phyloP scores from a whole-genome alignment of 2,329 filamentous ascomycete genomes.

The Beauveria asiatica region DNA sequence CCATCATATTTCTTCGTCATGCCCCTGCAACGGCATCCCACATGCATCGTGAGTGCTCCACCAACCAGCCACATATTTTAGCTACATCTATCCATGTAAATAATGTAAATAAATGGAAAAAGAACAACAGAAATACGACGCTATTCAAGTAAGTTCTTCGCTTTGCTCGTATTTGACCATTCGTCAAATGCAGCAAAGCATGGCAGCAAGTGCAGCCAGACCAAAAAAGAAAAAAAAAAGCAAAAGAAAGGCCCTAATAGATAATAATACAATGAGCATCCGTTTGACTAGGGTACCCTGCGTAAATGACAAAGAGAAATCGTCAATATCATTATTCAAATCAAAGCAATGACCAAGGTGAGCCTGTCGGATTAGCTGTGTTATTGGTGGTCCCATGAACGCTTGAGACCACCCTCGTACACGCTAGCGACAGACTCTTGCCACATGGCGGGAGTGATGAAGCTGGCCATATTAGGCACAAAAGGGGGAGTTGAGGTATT shows the following conservation, averaged over 20 bases:
- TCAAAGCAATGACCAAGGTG: not conserved
- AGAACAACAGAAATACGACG: not conserved
- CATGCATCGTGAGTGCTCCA: not conserved
- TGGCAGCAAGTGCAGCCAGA: not conserved
- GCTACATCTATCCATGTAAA: slow-evolving; percentile 1
- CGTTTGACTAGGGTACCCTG: not conserved
- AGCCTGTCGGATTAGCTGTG: slow-evolving; percentile 10
- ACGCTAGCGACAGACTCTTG: slow-evolving; percentile 63
- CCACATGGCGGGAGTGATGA: slow-evolving; percentile 66
- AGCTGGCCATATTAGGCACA: slow-evolving; percentile 42
- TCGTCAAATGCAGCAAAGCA: not conserved
- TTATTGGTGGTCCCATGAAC: slow-evolving; percentile 44
- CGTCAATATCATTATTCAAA: not conserved
- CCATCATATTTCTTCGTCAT: not conserved
- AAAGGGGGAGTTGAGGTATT: slow-evolving; percentile 38
- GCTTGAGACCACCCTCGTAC: slow-evolving; percentile 56
- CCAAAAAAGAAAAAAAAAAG: not conserved
- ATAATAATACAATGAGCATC: not conserved
- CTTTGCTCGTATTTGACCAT: not conserved
- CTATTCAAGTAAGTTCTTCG: not conserved
- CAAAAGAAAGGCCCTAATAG: not conserved
- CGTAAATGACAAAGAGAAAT: not conserved
- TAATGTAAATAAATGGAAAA: not conserved
- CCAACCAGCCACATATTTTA: slow-evolving; percentile 3
- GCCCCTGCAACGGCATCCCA: not conserved